Conservation (phyloP, 2,329 filamentous ascomycete genomes). For the Ceratocystis ficicola region DNA sequence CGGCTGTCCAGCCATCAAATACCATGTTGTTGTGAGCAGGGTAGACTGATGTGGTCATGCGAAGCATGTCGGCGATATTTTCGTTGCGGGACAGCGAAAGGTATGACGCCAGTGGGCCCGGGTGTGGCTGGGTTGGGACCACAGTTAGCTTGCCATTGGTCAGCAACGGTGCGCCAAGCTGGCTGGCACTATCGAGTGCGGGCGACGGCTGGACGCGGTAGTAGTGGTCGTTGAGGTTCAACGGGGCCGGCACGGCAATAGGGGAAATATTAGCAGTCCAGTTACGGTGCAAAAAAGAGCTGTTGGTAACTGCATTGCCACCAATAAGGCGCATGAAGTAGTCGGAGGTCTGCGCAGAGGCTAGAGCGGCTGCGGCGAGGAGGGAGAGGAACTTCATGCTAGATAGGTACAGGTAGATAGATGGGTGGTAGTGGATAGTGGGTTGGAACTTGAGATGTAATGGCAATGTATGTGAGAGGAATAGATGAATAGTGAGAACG, state of each 20-base stretch:
- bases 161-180: slow-evolving; percentile 2
- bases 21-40: slow-evolving; percentile 14
- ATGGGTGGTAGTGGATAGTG: neutral
- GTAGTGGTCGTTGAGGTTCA: slow-evolving; percentile 20
- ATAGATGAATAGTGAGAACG: neutral
- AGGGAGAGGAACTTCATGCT: slow-evolving; percentile 7
- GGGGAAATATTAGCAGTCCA: slow-evolving; percentile 16
- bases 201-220: slow-evolving; percentile 19
- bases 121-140: slow-evolving; percentile 19
- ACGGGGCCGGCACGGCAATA: slow-evolving; percentile 16
- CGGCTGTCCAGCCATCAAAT: slow-evolving; percentile 13
- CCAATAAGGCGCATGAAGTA: slow-evolving; percentile 21
- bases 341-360: slow-evolving; percentile 17
- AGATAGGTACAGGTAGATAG: neutral
- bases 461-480: neutral
- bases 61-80: slow-evolving; percentile 7
- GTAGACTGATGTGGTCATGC: slow-evolving; percentile 12
- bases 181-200: slow-evolving; percentile 7
- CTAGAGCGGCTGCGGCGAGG: neutral
- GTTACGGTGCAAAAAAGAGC: slow-evolving; percentile 19
- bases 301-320: slow-evolving; percentile 19
- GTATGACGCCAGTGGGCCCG: slow-evolving; percentile 15
- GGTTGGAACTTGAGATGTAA: neutral
- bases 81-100: slow-evolving; percentile 12
- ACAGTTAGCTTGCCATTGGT: slow-evolving; percentile 12